Evolutionary conservation across 1,284 basidiomycete species (phyloP), one percentile per base, ranked within the genome.

Genomic region (Thelephora terrestris): DNA sequence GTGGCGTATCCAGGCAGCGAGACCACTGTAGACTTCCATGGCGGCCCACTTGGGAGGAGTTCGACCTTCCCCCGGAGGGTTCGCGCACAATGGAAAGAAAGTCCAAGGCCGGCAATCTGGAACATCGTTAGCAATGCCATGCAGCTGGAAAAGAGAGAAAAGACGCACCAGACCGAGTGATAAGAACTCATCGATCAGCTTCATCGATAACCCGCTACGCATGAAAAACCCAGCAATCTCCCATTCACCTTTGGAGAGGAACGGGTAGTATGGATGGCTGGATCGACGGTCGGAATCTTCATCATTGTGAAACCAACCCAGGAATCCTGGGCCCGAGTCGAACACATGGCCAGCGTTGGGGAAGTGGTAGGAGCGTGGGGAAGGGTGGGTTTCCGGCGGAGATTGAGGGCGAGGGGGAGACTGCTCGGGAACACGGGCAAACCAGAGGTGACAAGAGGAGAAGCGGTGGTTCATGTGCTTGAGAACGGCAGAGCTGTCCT

Each of bases 111-210:
- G 7, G n/a, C 4, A 38, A 21, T 38, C 37, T 38, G 12, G 12
- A 5, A 38, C 7, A 38, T 5, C 7, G 12, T 38, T 17, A 38
- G 37, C 12, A 38, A 38, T 36, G 34, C 34, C 17, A 17, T 17
- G 37, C 20, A 4, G 12, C 9, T 38, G 4, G n/a, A 38, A 7
- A n/a, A 38, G 7, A 32, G 52, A 46, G 35, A 20, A 43, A 35
- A 16, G 34, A 56, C 71, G 37, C 55, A 83, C 81, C 59, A 75
- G 68, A 51, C 81, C 69, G 53, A 85, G 75, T 18, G 82, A 80
- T 32, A 95, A 72, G 3, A 98, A 69, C 0, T 91, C 95, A 57
- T 95, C 92, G 59, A 99, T 87, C 2, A 95, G 97, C 73, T 99
- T 99, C 60, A 38, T 38, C n/a, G 12, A 38, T 21, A 38, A 7